A percentile compares a stretch with the other conserved stretches of the same genome.
These are phyloP conservation scores for Ogataea sp. DNA, from an alignment of 805 yeast genomes.

Conservation along the genomic window DNA sequence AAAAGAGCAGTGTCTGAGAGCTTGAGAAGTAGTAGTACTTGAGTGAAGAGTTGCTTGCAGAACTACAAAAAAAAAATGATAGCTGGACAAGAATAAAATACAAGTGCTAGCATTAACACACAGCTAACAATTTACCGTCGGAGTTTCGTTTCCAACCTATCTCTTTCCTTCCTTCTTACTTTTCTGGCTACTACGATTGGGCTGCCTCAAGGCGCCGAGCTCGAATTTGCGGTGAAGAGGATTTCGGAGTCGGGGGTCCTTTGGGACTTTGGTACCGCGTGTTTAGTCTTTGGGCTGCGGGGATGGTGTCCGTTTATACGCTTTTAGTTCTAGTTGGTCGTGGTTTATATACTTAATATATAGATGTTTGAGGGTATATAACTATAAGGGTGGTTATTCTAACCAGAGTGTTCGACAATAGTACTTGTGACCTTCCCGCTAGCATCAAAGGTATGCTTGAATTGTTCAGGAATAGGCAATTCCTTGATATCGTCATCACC, in stretches of 20 bases:
- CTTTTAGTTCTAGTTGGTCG: too few species aligned
- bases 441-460: slow-evolving; percentile 54
- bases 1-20: too few species aligned
- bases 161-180: not conserved
- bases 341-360: too few species aligned
- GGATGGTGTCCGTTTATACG: too few species aligned
- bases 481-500: slow-evolving; percentile 61
- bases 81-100: not conserved
- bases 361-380: too few species aligned
- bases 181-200: not conserved
- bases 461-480: slow-evolving; percentile 85
- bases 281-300: too few species aligned
- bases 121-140: not conserved
- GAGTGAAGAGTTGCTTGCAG: too few species aligned
- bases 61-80: not conserved
- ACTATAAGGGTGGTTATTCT: slow-evolving; percentile 6
- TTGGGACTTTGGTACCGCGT: too few species aligned
- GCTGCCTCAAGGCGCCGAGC: not conserved
- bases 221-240: too few species aligned
- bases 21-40: too few species aligned
- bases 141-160: not conserved
- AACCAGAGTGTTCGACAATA: slow-evolving; percentile 81
- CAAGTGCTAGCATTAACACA: too few species aligned
- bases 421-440: slow-evolving; percentile 56
- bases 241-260: too few species aligned